Base-by-base conservation (phyloP, 257 asterid genomes). In the Verbascum thapsus region DNA sequence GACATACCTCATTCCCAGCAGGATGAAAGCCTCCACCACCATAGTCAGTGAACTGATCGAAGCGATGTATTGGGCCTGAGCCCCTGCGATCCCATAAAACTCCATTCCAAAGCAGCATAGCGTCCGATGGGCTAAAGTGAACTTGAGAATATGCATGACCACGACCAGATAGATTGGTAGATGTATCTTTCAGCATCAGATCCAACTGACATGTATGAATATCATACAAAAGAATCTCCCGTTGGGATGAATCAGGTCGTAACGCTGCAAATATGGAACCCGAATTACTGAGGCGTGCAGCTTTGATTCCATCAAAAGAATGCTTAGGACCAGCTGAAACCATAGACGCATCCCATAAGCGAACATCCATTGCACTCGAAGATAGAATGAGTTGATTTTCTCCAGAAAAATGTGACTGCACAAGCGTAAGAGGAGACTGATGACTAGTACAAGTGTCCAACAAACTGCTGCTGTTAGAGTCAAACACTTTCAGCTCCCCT, bases 21-120 rank as follows among this genome's bases (percentile, higher is more conserved):
- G 99, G 97, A 78, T 94, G 97, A 68, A 94, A 94, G 41, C 97
- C 95, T 19, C 99, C 99, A 15, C 99, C 99, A 5, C 99, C 99
- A 66, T 82, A 90, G 75, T 87, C 97, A 0, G 95, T 76, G 55
- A 85, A 90, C 58, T 84, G 94, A 69, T 94, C 99, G 69, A 94
- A 94, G 30, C 95, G 95, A 71, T 88, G 95, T 32, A 84, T 66
- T 20, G 85, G 92, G 47, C 79, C 77, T 2, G 96, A 67, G 19
- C 68, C 85, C 74, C 99, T 86, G 39, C 83, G 84, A 68, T 94
- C 99, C 97, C 96, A 94, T 73, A 94, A 79, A 53, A 94, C 94
- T 55, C 99, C 99, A 39, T 90, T 87, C 95, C 96, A 94, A 20
- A 94, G 90, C 34, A 92, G 85, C 95, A 82, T 81, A 49, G 84